A percentile compares a stretch with the other conserved stretches of the same genome.
phyloP scores from a whole-genome alignment of 1,139 yeast species.

The Geotrichum candidum region DNA sequence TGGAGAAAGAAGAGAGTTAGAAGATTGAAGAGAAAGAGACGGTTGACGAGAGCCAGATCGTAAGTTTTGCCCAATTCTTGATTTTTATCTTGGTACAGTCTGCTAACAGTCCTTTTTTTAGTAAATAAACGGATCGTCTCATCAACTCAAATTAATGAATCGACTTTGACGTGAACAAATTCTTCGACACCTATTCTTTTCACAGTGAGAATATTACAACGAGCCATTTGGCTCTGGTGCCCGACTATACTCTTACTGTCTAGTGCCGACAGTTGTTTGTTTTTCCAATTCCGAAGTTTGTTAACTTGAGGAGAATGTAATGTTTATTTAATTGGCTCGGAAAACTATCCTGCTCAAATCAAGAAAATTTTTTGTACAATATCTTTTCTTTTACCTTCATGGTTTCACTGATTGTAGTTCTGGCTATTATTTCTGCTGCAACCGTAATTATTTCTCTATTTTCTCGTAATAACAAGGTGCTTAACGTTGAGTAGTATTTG shows the following conservation, averaged over 20 bases:
- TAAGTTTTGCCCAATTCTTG: constrained; percentile 15
- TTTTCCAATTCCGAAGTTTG: constrained; percentile 2
- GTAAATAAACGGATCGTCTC: constrained; percentile 14
- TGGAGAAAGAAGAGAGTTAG: constrained; percentile 99
- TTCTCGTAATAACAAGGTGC: neutral
- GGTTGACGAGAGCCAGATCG: constrained; percentile 98
- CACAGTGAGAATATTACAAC: neutral
- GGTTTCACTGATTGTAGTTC: neutral
- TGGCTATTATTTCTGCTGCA: too few species aligned
- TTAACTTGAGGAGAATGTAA: neutral
- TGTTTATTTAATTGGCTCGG: constrained; percentile 7
- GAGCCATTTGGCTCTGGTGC: constrained; percentile 1
- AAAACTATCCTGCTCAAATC: constrained; percentile 1
- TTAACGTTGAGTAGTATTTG: too few species aligned
- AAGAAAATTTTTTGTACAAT: neutral
- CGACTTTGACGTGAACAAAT: neutral
- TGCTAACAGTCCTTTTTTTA: neutral
- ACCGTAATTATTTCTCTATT: neutral
- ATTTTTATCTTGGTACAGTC: neutral
- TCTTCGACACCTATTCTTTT: neutral
- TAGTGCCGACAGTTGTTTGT: neutral
- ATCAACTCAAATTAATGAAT: constrained; percentile 2
- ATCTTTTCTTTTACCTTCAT: neutral
- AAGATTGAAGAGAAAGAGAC: constrained; percentile 99
- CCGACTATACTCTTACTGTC: constrained; percentile 1